A percentile compares a stretch with the other conserved stretches of the same genome.
Evolutionary conservation across 2,329 filamentous ascomycete species (phyloP).

Genomic region (Grosmannia clavigera): DNA sequence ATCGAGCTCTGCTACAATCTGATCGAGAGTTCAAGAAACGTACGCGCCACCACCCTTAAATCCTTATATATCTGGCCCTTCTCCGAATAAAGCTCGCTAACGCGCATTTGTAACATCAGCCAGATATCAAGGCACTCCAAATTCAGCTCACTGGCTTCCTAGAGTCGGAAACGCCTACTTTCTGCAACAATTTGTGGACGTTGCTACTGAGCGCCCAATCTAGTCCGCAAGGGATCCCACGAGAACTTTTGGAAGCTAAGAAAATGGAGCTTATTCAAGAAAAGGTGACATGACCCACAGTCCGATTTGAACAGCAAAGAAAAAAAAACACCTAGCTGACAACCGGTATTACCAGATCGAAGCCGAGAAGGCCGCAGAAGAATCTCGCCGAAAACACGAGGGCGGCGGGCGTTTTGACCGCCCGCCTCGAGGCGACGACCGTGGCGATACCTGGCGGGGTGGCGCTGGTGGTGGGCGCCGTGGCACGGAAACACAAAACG

Average conservation of each 20-base stretch:
- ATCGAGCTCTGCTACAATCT: conserved; percentile 68
- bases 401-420: conserved; percentile 22
- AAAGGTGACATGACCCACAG: conserved; percentile 47
- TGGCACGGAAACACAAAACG: conserved; percentile 25
- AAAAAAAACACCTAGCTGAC: neutral
- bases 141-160: conserved; percentile 92
- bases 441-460: conserved; percentile 40
- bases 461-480: conserved; percentile 40
- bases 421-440: conserved; percentile 19
- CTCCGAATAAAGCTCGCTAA: neutral
- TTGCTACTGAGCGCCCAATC: conserved; percentile 81
- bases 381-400: conserved; percentile 58
- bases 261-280: conserved; percentile 90
- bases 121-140: conserved; percentile 89
- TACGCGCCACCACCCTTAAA: conserved; percentile 32
- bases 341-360: conserved; percentile 46
- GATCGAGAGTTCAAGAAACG: conserved; percentile 62
- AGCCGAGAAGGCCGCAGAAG: conserved; percentile 69
- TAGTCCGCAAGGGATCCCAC: conserved; percentile 81
- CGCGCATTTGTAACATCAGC: conserved; percentile 39
- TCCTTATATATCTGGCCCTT: neutral
- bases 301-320: neutral
- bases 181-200: conserved; percentile 91
- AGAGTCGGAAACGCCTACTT: conserved; percentile 76
- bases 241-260: conserved; percentile 90